Conservation (phyloP, 2,329 filamentous ascomycete genomes). For the Cadophora sp. region DNA sequence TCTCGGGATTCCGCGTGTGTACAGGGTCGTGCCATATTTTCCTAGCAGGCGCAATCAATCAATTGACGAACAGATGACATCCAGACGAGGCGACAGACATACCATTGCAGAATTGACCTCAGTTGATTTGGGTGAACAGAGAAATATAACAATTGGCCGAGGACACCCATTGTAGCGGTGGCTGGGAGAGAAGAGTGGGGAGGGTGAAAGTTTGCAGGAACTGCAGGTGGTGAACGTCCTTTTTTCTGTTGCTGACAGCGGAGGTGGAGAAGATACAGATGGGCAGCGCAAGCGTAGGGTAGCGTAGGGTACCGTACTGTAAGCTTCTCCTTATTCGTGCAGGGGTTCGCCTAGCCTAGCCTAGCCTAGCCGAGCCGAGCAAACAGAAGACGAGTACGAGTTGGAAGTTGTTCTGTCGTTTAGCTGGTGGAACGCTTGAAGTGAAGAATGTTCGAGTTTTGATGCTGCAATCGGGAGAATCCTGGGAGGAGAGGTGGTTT, state of each 20-base stretch:
- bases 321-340: neutral
- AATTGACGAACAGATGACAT: slow-evolving; percentile 16
- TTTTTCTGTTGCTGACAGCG: slow-evolving; percentile 3
- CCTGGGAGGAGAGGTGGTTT: neutral
- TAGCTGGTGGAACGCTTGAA: neutral
- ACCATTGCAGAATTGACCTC: slow-evolving; percentile 90
- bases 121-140: slow-evolving; percentile 78
- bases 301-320: too few species aligned
- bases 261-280: slow-evolving; percentile 6
- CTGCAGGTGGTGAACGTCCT: neutral
- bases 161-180: slow-evolving; percentile 54
- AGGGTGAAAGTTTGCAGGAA: slow-evolving; percentile 9
- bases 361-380: neutral
- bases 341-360: neutral
- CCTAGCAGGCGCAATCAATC: slow-evolving; percentile 57
- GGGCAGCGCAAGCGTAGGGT: too few species aligned
- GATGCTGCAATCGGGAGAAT: neutral
- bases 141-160: slow-evolving; percentile 69
- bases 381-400: neutral
- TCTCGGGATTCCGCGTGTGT: slow-evolving; percentile 78
- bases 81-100: slow-evolving; percentile 32
- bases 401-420: neutral
- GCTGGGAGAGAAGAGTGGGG: slow-evolving; percentile 10
- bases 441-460: too few species aligned
- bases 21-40: slow-evolving; percentile 97